Base-by-base conservation (phyloP, 805 yeast species). In the Schizosaccharomyces osmophilus region DNA sequence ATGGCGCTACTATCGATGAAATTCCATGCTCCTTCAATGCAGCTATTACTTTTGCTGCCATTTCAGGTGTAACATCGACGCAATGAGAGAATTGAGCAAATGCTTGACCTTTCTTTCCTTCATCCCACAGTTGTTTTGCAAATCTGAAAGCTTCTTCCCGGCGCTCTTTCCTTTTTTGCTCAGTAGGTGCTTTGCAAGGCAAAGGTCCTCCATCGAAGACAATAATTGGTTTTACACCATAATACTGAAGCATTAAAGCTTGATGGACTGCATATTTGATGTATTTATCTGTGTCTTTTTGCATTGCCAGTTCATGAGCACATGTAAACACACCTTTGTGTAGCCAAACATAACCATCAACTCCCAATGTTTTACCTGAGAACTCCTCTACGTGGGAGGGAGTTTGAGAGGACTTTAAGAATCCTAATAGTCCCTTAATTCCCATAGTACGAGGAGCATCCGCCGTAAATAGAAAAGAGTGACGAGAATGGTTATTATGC, bases 261-360 rank as follows among this genome's bases (percentile, higher is more conserved):
- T 82, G 79, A 64, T 79, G 81, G 69, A 81, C 72, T 60, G 89
- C 82, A 66, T 82, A 87, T 41, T 79, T 81, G 48, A 90, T 66
- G 43, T 67, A 80, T 77, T n/a, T 76, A 39, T 60, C 55, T 19
- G 97, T 87, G 0, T 88, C 87, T 60, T 73, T 70, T 11, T 80
- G 85, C 61, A 79, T 74, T 8, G 87, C 87, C 59, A 93, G 73
- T 60, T 93, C 95, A 71, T 78, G 80, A 0, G 97, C 85, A 71
- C 97, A 89, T 19, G 87, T 74, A 60, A 83, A 78, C 2, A 86
- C 82, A 4, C 93, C 89, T 64, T 86, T 79, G 71, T 93, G 99
- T 4, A 93, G 78, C 99, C 99, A 93, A 0, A 96, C 88, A 68
- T 87, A 93, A 0, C 95, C 89, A 69, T 93, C 99, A n/a, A 93